Base-by-base conservation (phyloP, 495 filamentous ascomycete species). In the Annulohypoxylon nitens region DNA sequence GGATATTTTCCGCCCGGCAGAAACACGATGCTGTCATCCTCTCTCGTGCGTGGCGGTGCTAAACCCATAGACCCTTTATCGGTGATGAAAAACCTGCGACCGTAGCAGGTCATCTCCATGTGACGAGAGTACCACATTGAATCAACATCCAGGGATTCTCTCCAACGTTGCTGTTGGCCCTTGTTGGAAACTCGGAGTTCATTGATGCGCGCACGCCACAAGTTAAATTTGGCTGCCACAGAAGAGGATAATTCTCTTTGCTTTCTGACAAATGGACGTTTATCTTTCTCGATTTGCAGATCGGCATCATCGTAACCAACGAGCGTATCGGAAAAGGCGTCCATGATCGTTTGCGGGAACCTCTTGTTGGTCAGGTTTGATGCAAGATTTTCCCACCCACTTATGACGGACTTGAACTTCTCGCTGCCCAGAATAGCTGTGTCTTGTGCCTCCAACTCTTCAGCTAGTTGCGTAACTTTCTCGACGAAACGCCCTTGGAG, bases 311-410 rank as follows among this genome's bases (percentile, higher is more conserved):
- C 69, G 2, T 58, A 47, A 14, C 37, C 69, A 14, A 57, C 23
- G 9, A 71, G 57, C 14, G 69, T 71, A n/a, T 67, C 55, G 5
- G 45, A 39, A n/a, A 71, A 71, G 8, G 69, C 69, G n/a, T 61
- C 55, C 2, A 48, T 43, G 8, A 51, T 58, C 9, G 47, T 25
- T 30, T 71, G 45, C 12, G 69, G 57, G n/a, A 62, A 67, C 1
- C 69, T 67, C 48, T 61, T 67, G 3, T 67, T 62, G 1, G 36
- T 57, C 0, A 70, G 53, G 14, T 23, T 60, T 26, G 41, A 34
- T 23, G 62, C 57, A 11, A 67, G 55, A 12, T 20, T 57, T 9
- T 61, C 63, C 69, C 69, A 71, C 9, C 41, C 57, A 20, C 37
- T 18, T 2, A 71, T 23, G 30, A 66, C 7, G 0, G 39, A 45